Evolutionary conservation across 192 early-diverging fungal genomes (phyloP).

Genomic region (Podila verticillata): DNA sequence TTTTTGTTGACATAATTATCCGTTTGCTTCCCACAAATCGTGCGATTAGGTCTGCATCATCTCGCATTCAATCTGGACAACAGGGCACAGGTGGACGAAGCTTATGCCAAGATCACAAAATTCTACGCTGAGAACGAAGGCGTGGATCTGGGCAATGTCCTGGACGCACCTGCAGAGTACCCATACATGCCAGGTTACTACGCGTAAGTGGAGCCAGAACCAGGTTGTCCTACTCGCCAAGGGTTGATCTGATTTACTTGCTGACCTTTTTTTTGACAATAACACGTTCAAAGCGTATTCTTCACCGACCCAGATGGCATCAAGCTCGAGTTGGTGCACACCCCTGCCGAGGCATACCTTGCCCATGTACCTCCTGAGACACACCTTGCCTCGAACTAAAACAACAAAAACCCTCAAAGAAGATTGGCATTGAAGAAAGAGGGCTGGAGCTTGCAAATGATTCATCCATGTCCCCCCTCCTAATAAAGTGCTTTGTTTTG

Average conservation of each 20-base stretch:
- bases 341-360: background rate
- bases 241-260: too few species aligned
- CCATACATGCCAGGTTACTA: constrained; percentile 11
- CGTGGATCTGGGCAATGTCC: background rate
- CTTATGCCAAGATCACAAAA: background rate
- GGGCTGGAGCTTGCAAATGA: background rate
- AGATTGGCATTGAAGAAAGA: background rate
- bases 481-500: too few species aligned
- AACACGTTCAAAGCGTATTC: background rate
- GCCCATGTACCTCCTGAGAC: background rate
- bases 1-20: too few species aligned
- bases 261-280: background rate
- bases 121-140: constrained; percentile 1
- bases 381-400: background rate
- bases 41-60: constrained; percentile 9
- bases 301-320: constrained; percentile 6
- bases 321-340: constrained; percentile 9
- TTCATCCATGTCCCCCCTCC: background rate
- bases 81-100: constrained; percentile 5
- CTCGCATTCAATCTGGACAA: constrained; percentile 8
- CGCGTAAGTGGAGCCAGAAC: background rate
- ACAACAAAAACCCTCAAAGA: background rate
- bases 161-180: constrained; percentile 14
- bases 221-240: background rate
- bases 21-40: too few species aligned